These are phyloP conservation scores for Neurospora pannonica DNA, from an alignment of 495 filamentous ascomycete species.

Conservation along the genomic window DNA sequence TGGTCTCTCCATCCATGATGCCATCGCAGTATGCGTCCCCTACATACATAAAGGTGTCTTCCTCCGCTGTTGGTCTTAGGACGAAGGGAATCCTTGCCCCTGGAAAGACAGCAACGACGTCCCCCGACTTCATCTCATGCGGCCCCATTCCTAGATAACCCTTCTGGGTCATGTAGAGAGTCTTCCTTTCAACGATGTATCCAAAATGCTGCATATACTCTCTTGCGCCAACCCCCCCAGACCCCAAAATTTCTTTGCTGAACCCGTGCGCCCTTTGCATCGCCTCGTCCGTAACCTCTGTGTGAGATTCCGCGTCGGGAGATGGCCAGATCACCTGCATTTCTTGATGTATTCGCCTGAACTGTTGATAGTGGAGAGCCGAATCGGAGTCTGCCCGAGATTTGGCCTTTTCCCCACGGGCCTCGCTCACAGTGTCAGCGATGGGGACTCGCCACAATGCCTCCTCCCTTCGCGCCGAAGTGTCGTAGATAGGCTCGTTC, in stretches of 20 bases:
- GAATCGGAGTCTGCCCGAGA: background rate
- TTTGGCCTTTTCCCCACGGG: too few relatives aligned
- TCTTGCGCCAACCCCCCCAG: too few relatives aligned
- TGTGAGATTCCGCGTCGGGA: too few relatives aligned
- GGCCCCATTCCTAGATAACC: constrained; percentile 6
- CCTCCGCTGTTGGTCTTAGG: background rate
- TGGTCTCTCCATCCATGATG: constrained; percentile 12
- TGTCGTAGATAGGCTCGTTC: background rate
- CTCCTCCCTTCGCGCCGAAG: background rate
- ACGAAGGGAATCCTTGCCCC: constrained; percentile 7
- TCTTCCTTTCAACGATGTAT: background rate
- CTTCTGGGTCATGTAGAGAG: constrained; percentile 3
- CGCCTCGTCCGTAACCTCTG: too few relatives aligned
- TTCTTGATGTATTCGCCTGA: too few relatives aligned
- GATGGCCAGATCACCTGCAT: too few relatives aligned
- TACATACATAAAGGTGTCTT: background rate
- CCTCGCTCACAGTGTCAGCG: background rate
- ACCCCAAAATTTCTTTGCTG: too few relatives aligned
- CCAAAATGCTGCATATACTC: too few relatives aligned
- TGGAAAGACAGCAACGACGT: constrained; percentile 2
- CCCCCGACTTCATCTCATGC: background rate
- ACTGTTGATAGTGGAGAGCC: too few relatives aligned
- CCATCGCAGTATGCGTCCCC: constrained; percentile 12
- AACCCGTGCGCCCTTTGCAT: too few relatives aligned
- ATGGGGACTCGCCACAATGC: background rate